Evolutionary conservation across 495 filamentous ascomycete genomes (phyloP).

Genomic region (Annulohypoxylon maeteangense): DNA sequence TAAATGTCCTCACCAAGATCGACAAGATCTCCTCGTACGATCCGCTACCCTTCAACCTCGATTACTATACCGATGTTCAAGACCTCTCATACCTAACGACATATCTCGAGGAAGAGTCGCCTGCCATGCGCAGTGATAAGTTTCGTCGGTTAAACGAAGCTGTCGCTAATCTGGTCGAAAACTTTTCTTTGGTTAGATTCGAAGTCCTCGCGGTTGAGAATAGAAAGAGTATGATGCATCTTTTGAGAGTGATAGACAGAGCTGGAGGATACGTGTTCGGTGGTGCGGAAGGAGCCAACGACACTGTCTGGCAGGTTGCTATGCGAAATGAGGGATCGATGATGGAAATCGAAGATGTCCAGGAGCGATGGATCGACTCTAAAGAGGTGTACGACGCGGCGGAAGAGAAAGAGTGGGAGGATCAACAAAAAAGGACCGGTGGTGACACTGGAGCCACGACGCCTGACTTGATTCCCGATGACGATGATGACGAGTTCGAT

Average conservation of each 20-base stretch:
- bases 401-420: conserved; percentile 77
- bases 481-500: conserved; percentile 51
- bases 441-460: conserved; percentile 42
- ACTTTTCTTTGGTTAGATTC: conserved; percentile 88
- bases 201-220: conserved; percentile 96
- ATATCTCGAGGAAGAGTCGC: conserved; percentile 69
- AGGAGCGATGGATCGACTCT: conserved; percentile 92
- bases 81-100: conserved; percentile 87
- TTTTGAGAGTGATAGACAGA: conserved; percentile 86
- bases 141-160: conserved; percentile 86
- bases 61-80: conserved; percentile 98
- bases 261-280: conserved; percentile 95
- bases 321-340: conserved; percentile 84
- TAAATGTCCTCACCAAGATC: conserved; percentile 91
- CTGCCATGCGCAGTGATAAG: conserved; percentile 71
- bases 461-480: conserved; percentile 46
- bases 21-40: conserved; percentile 84
- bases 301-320: conserved; percentile 92
- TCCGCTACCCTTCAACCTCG: conserved; percentile 88
- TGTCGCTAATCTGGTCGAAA: conserved; percentile 85
- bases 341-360: conserved; percentile 86
- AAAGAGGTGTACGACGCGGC: conserved; percentile 88
- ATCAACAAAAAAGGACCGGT: conserved; percentile 53
- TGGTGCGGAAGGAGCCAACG: conserved; percentile 88
- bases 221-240: conserved; percentile 92